These are phyloP conservation scores for Stephania cephalantha DNA, from an alignment of 164 flowering plant genomes.

Conservation along the genomic window DNA sequence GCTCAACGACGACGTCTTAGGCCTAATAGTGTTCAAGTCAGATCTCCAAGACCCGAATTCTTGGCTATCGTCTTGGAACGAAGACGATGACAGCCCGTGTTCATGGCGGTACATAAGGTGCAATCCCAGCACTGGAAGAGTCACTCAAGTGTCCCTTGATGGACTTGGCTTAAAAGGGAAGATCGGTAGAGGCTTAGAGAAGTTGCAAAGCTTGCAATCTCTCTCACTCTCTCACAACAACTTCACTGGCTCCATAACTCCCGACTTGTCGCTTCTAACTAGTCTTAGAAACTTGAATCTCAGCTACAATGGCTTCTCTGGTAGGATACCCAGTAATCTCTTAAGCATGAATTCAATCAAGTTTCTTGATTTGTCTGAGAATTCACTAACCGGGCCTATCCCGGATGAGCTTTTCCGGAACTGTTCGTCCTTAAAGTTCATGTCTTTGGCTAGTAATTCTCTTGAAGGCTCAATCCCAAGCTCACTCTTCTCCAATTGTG, in stretches of 20 bases:
- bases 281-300: slow-evolving; percentile 49
- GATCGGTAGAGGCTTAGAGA: slow-evolving; percentile 60
- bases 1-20: slow-evolving; percentile 76
- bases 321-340: slow-evolving; percentile 33
- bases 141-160: slow-evolving; percentile 45
- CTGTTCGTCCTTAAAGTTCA: slow-evolving; percentile 36
- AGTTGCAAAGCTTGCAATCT: slow-evolving; percentile 39
- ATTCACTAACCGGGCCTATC: slow-evolving; percentile 55
- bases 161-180: slow-evolving; percentile 61
- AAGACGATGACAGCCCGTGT: slow-evolving; percentile 77
- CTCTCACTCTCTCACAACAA: slow-evolving; percentile 58
- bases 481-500: slow-evolving; percentile 30
- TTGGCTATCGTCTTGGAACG: slow-evolving; percentile 57
- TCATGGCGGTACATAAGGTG: slow-evolving; percentile 62
- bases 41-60: slow-evolving; percentile 50
- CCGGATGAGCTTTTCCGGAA: slow-evolving; percentile 46
- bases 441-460: slow-evolving; percentile 49
- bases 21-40: slow-evolving; percentile 83
- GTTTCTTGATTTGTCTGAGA: slow-evolving; percentile 57
- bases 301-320: slow-evolving; percentile 54
- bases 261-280: slow-evolving; percentile 25
- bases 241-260: slow-evolving; percentile 44
- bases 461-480: slow-evolving; percentile 66
- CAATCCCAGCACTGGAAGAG: slow-evolving; percentile 44
- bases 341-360: slow-evolving; percentile 27